Base-by-base conservation (phyloP, 2,329 filamentous ascomycete species). In the Emergomyces orientalis region DNA sequence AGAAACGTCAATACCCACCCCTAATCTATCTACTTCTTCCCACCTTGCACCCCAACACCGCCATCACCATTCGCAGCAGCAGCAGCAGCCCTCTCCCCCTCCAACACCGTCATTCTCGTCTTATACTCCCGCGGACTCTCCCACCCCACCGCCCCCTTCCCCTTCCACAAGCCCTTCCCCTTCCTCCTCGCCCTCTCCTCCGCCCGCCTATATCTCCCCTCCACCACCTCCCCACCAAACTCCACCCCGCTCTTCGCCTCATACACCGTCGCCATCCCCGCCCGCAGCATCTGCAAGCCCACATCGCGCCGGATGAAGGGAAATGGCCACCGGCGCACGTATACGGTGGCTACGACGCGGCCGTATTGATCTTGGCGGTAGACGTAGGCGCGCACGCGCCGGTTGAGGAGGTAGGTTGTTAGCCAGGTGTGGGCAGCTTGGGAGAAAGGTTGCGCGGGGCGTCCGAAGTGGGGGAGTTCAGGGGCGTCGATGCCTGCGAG, bases 81-180 rank as follows among this genome's bases (percentile, higher is more conserved):
- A 41, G n/a, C 56, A 62, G 69, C 68, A 43, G 41, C 62, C 30
- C 63, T 65, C 60, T 69, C 75, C 65, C 79, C 76, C 58, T 69
- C 70, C 62, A 74, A 72, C 49, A 78, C 78, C 62, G 71, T 72
- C 68, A 83, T 82, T 63, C 84, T 76, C 59, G 71, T 87, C 80
- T 99, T 99, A 77, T 90, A 99, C 64, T 90, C 88, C 68, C 91
- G 84, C 9, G 94, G 94, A 73, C 87, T 96, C 79, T 97, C 92
- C 72, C 87, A 87, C 64, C 81, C 76, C 66, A 80, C 81, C 52
- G 71, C 71, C 65, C 68, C 63, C 59, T 78, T 78, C 64, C 84
- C 84, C 39, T 83, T 81, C 94, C 94, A 97, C 78, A 97, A 84
- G 0, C 90, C 90, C 68, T 78, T 79, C 66, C 83, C 84, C 71